Evolutionary conservation across 306 rosid genomes (phyloP).

Genomic region (Trifolium pratense): DNA sequence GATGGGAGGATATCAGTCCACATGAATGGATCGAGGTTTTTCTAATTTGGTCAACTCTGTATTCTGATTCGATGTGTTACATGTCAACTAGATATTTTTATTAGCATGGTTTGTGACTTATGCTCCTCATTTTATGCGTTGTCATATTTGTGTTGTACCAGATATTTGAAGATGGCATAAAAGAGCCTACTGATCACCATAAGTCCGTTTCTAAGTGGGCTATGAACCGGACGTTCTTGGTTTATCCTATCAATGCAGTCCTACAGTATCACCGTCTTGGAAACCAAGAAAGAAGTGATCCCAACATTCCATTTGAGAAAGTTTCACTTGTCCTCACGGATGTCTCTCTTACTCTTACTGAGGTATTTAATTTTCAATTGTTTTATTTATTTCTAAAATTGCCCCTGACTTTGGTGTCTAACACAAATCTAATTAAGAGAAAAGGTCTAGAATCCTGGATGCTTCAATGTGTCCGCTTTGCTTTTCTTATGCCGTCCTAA

Average conservation of each 20-base stretch:
- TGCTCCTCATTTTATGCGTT: constrained; percentile 32
- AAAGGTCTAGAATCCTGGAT: constrained; percentile 19
- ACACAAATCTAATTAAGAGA: constrained; percentile 20
- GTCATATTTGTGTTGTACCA: constrained; percentile 45
- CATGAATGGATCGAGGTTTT: constrained; percentile 93
- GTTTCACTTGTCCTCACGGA: constrained; percentile 80
- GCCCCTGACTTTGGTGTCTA: constrained; percentile 14
- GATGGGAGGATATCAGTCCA: constrained; percentile 90
- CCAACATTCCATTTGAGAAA: constrained; percentile 88
- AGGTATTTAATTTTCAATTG: constrained; percentile 57
- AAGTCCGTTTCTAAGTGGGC: constrained; percentile 75
- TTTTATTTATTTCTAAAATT: constrained; percentile 36
- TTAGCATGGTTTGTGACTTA: background rate
- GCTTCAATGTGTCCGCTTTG: background rate
- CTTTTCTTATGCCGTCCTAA: background rate
- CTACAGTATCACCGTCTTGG: constrained; percentile 96
- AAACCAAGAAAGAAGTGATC: constrained; percentile 82
- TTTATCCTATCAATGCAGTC: constrained; percentile 86
- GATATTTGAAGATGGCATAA: constrained; percentile 97
- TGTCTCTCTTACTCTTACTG: constrained; percentile 82
- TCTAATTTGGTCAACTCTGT: constrained; percentile 26
- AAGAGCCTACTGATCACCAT: constrained; percentile 60
- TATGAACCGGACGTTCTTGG: constrained; percentile 72
- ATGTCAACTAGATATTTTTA: constrained; percentile 5
- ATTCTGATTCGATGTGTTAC: constrained; percentile 27